Evolutionary conservation across 768 basidiomycete species (phyloP), one percentile per base, ranked within the genome.

Genomic region (Leccinum boreale): DNA sequence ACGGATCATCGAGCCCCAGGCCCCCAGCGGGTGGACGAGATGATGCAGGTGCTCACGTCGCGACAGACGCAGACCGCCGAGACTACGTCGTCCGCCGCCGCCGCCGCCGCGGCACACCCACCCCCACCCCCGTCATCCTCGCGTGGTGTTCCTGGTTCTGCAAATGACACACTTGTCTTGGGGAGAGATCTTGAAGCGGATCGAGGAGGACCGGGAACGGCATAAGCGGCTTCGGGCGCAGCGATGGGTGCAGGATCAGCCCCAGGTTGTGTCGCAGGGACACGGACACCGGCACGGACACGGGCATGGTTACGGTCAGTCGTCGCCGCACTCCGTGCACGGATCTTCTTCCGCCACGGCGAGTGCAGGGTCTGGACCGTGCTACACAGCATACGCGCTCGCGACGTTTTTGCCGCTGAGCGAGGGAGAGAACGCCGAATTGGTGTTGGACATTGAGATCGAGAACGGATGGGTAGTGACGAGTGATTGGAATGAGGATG

Each of bases 171-270:
- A 65, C 35, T 79, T 89, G 50, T 79, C 85, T 2, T 5, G 12
- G 5, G 31, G 31, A 33, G 31, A 33, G 12, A 33, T 33, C 12
- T 33, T 33, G 5, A 12, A 33, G 12, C 2, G 12, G 12, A 93
- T 97, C 62, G 92, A 97, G 70, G 93, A 95, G 65, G 94, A 95
- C 70, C 80, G 94, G 2, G 94, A 95, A 66, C 83, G 94, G 60
- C 94, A 97, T 66, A 97, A 97, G 74, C 85, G 94, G 11, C 78
- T 96, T 3, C 85, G 93, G 47, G 94, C 95, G 70, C 84, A 90
- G 35, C 84, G 93, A 46, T 96, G 94, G 93, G 90, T 91, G n/a
- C 90, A 92, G 67, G 86, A 87, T 2, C 77, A 85, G 9, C 79
- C 84, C 4, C 85, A 84, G 59, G 44, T n/a, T n/a, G 26, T 21